Conservation (phyloP, 108 stramenopile species). For the Nitzschia sp. region DNA sequence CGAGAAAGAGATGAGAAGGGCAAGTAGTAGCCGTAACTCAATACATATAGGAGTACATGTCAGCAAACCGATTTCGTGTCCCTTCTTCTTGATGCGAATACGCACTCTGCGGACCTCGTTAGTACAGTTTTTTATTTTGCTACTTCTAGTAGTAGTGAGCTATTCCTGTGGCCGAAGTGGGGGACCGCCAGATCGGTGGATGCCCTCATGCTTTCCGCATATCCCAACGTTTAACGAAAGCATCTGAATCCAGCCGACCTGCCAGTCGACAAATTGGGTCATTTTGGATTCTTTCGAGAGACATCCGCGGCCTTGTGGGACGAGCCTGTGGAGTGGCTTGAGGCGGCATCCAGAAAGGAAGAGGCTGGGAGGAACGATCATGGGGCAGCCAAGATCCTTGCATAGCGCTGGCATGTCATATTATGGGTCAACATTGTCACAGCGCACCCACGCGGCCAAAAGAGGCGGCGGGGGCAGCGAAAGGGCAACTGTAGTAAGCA, state of each 20-base stretch:
- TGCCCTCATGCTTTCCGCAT: constrained; percentile 1
- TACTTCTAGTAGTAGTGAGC: no score
- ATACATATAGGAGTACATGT: no score
- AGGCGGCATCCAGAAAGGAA: constrained; percentile 4
- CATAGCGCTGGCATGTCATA: background rate
- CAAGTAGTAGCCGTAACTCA: no score
- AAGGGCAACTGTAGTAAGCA: no score
- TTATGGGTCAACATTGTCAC: background rate
- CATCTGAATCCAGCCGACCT: background rate
- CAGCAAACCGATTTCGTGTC: no score
- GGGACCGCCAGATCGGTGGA: constrained; percentile 1
- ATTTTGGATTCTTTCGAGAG: constrained; percentile 3
- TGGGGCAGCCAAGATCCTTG: background rate
- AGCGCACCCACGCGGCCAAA: no score
- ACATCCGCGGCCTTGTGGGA: constrained; percentile 1
- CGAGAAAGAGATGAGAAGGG: no score
- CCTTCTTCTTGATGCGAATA: no score
- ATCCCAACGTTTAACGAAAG: background rate
- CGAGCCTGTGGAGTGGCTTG: constrained; percentile 2
- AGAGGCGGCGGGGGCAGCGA: no score
- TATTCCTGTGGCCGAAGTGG: no score
- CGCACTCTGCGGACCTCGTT: no score
- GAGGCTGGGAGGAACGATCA: background rate
- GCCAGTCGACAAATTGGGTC: background rate
- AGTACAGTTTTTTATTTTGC: no score